Percentiles rank a stretch among this genome's conserved stretches.
phyloP scores from a whole-genome alignment of 768 basidiomycete genomes.

The Holtermannia corniformis region DNA sequence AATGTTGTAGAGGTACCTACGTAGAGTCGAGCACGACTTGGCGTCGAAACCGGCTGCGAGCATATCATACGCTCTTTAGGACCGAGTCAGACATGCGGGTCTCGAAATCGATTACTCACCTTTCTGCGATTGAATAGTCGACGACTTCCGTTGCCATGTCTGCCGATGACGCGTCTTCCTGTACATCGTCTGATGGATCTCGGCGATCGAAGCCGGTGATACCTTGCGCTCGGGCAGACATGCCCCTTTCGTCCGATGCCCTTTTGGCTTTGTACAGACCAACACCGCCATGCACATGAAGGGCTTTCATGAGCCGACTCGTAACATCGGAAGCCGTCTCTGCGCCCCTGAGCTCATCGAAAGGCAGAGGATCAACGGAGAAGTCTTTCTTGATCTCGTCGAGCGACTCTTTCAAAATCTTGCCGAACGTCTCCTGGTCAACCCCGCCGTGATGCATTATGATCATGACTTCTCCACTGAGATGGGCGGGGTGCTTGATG shows the following conservation, averaged over 20 bases:
- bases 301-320: neutral
- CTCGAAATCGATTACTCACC: too few relatives aligned
- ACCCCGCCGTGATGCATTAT: conserved; percentile 22
- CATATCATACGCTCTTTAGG: neutral
- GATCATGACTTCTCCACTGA: conserved; percentile 25
- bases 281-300: neutral
- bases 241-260: neutral
- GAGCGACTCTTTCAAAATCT: conserved; percentile 9
- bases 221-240: neutral
- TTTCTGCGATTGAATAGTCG: too few relatives aligned
- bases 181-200: too few relatives aligned
- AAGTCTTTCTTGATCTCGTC: conserved; percentile 13
- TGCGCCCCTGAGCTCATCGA: neutral
- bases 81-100: too few relatives aligned
- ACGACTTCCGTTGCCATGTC: too few relatives aligned
- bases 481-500: conserved; percentile 14
- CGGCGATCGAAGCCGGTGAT: too few relatives aligned
- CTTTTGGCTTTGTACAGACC: neutral
- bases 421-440: conserved; percentile 8
- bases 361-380: too few relatives aligned
- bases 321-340: neutral
- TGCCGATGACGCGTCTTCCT: too few relatives aligned
- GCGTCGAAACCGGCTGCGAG: neutral
- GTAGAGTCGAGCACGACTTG: neutral
- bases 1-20: neutral